Conservation (phyloP, 2,329 filamentous ascomycete species). For the Blastomyces parvus region DNA sequence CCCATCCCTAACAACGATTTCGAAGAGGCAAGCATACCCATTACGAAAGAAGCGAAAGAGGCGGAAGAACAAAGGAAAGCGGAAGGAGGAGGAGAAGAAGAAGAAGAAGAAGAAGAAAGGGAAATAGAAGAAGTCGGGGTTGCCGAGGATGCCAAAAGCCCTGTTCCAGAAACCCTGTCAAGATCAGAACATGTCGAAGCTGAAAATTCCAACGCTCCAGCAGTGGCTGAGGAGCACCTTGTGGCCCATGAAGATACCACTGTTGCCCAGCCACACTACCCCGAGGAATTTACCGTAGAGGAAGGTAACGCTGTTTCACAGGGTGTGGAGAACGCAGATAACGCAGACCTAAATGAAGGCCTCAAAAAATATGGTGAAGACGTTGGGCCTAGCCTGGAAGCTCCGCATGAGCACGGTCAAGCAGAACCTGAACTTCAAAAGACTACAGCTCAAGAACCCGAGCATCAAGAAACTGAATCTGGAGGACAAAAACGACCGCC, state of each 20-base stretch:
- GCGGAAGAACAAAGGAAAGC: background rate
- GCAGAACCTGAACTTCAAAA: background rate
- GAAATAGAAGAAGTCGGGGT: background rate
- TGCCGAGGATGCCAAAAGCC: constrained; percentile 5
- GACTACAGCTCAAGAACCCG: background rate
- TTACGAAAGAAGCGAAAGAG: constrained; percentile 11
- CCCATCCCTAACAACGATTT: constrained; percentile 16
- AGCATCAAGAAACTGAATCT: background rate
- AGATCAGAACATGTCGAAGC: constrained; percentile 9
- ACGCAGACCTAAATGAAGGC: background rate
- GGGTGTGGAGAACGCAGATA: background rate
- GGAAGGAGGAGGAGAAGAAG: background rate
- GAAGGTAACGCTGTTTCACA: background rate
- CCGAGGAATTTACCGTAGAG: background rate
- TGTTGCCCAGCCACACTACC: background rate
- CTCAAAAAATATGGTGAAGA: background rate
- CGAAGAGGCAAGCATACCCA: background rate
- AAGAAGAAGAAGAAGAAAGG: background rate
- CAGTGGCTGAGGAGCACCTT: background rate
- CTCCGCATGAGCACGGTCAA: background rate
- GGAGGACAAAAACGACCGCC: background rate
- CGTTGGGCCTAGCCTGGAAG: background rate
- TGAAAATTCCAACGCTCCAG: constrained; percentile 1
- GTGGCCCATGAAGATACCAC: background rate
- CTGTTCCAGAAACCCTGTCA: constrained; percentile 11